Conservation (phyloP, 371 early-diverging fungal genomes). For the Syncephalastrum sp. region DNA sequence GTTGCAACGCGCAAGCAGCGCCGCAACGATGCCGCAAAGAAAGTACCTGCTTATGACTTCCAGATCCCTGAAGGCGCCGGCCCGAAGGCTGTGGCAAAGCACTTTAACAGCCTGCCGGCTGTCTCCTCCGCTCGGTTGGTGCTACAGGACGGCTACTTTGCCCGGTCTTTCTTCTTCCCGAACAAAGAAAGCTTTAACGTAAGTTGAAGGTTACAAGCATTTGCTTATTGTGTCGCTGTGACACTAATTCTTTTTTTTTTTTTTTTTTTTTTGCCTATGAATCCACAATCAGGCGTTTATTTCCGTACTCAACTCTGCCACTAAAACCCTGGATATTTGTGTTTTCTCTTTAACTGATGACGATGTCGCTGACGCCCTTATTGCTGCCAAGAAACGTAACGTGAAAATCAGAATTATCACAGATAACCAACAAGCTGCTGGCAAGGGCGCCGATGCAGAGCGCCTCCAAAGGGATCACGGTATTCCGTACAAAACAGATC, state of each 20-base stretch:
- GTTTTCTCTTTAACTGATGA: constrained; percentile 71
- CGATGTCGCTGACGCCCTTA: constrained; percentile 58
- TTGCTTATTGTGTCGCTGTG: not conserved
- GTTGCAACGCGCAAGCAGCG: not conserved
- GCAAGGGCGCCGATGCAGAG: constrained; percentile 58
- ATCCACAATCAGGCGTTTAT: constrained; percentile 38
- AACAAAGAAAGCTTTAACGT: constrained; percentile 61
- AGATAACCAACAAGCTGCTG: constrained; percentile 63
- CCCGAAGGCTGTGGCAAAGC: constrained; percentile 26
- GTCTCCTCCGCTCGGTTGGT: constrained; percentile 7
- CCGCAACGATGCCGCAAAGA: constrained; percentile 7
- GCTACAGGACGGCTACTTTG: constrained; percentile 33
- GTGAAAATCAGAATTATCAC: constrained; percentile 55
- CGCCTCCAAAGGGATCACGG: constrained; percentile 49
- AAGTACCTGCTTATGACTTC: constrained; percentile 4
- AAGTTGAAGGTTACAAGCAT: constrained; percentile 8
- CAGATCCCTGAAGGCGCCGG: constrained; percentile 24
- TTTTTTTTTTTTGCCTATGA: constrained; percentile 3
- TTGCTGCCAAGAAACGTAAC: constrained; percentile 56
- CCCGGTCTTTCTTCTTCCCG: constrained; percentile 61
- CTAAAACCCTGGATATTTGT: constrained; percentile 58
- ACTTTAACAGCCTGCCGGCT: constrained; percentile 15
- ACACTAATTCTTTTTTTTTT: constrained; percentile 1
- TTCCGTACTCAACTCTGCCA: constrained; percentile 50
- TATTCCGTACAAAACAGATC: constrained; percentile 54